Base-by-base conservation (phyloP, 768 basidiomycete species). In the Pholiota microspora region DNA sequence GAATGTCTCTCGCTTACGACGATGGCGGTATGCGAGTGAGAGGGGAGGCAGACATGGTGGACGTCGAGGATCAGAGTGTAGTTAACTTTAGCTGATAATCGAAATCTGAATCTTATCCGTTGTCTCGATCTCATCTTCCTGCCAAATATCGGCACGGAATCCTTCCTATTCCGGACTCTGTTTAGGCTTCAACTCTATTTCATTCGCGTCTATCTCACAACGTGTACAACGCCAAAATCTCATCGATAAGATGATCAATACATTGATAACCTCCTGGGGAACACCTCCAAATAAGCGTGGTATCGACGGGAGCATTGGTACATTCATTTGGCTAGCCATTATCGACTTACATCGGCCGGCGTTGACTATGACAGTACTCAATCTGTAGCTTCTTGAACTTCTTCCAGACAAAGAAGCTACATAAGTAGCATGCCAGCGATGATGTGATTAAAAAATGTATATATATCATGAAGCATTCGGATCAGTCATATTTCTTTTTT, bases 21-120 rank as follows among this genome's bases (percentile, higher is more conserved):
- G 65, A 67, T 64, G 61, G 58, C 34, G 54, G 59, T 55, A 57
- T 60, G 32, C 51, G 58, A 29, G 49, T 45, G 56, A 54, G 52
- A 45, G 51, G 50, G 44, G 56, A 49, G 51, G 59, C 51, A 56
- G 53, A 51, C 65, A 66, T 66, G 59, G 58, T 66, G 61, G 60
- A 25, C 56, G 63, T 64, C 53, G 59, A 55, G 45, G 55, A 54
- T 54, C 47, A 53, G 56, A 53, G 25, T 31, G 31, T 32, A 29
- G 40, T 51, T 35, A 51, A 51, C 38, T 51, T 44, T 57, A 40
- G 51, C 53, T 54, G 54, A 60, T 47, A 35, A 55, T 53, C 55
- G 40, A 46, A 42, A 54, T 51, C 55, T 42, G 28, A 44, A 57
- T 57, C 55, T 56, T 54, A 56, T 60, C 55, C 31, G 12, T 38